phyloP scores from a whole-genome alignment of 1,284 basidiomycete species.

The Macrocybe sp. region DNA sequence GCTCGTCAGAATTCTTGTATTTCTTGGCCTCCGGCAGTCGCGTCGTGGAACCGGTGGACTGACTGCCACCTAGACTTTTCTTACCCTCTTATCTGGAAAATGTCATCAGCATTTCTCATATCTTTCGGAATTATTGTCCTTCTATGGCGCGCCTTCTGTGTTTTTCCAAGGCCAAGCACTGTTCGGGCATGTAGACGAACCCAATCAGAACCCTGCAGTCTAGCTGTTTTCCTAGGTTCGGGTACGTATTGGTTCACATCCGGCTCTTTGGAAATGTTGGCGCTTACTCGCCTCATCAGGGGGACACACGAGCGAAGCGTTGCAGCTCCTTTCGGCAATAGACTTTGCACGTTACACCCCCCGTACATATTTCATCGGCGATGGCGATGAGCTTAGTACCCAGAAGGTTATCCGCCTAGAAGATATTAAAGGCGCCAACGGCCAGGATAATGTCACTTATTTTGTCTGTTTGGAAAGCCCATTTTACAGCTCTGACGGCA shows the following conservation, averaged over 20 bases:
- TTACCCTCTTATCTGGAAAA: too few relatives aligned
- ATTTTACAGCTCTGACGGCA: conserved; percentile 5
- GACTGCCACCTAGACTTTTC: too few relatives aligned
- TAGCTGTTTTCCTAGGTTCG: conserved; percentile 64
- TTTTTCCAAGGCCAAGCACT: conserved; percentile 14
- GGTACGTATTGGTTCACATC: conserved; percentile 29
- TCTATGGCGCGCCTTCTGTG: conserved; percentile 21
- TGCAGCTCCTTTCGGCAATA: conserved; percentile 72
- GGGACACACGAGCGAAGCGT: conserved; percentile 91
- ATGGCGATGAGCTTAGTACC: conserved; percentile 78
- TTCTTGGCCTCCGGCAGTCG: too few relatives aligned
- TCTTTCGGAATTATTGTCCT: conserved; percentile 6
- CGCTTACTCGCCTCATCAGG: conserved; percentile 42
- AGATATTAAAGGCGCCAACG: conserved; percentile 15
- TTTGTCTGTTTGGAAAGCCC: conserved; percentile 1
- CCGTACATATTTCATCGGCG: conserved; percentile 79
- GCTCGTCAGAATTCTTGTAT: too few relatives aligned
- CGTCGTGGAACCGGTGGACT: too few relatives aligned
- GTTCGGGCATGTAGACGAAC: conserved; percentile 1
- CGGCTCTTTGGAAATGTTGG: background rate
- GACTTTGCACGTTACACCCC: conserved; percentile 75
- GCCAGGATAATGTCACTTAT: conserved; percentile 8
- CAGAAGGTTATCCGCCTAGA: conserved; percentile 73
- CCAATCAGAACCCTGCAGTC: conserved; percentile 28
- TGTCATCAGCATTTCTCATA: too few relatives aligned